Evolutionary conservation across 2,329 filamentous ascomycete genomes (phyloP), one percentile per base, ranked within the genome.

Genomic region (Sordariomycetes sp.): DNA sequence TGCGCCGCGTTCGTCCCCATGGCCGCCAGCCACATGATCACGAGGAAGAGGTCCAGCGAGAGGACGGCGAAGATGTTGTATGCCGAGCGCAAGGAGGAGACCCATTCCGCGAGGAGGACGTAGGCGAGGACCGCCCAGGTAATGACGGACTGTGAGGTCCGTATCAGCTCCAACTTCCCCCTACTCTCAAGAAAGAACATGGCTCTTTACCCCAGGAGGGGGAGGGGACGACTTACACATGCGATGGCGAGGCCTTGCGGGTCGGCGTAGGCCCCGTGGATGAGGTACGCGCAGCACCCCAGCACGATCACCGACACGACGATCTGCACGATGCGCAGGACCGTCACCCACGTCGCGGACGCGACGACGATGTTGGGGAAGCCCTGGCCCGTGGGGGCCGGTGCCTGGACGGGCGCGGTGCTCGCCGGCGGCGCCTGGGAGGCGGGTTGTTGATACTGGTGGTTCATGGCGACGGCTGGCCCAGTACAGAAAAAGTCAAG

Each of bases 1-100:
- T 63, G 67, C 22, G 71, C 69, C 10, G 76, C 76, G 16, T 69
- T 69, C 28, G 74, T 70, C 37, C 65, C 71, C 64, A 71, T 66
- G n/a, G 71, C 70, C 0, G 74, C 70, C 20, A 79, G 72, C 77
- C 77, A 79, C 57, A 79, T 69, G 59, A 79, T 62, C 53, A 74
- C 63, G 65, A 79, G 68, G 51, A 78, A 65, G 3, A 64, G 69
- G 53, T 79, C 76, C 24, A 79, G 68, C 16, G 66, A 66, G 8
- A 79, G 65, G 11, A 77, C 68, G 48, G 75, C 76, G 61, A 73
- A 69, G 59, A 77, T 69, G 61, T 78, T 72, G 63, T 79, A 78
- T 20, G 66, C 63, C 1, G 57, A 25, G 22, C 66, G 71, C 46
- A 73, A 67, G 4, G 64, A 60, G 7, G 66, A 11, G 18, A 74